Base-by-base conservation (phyloP, 225 moss, liverwort and hornwort species). In the Marchantia polymorpha region DNA sequence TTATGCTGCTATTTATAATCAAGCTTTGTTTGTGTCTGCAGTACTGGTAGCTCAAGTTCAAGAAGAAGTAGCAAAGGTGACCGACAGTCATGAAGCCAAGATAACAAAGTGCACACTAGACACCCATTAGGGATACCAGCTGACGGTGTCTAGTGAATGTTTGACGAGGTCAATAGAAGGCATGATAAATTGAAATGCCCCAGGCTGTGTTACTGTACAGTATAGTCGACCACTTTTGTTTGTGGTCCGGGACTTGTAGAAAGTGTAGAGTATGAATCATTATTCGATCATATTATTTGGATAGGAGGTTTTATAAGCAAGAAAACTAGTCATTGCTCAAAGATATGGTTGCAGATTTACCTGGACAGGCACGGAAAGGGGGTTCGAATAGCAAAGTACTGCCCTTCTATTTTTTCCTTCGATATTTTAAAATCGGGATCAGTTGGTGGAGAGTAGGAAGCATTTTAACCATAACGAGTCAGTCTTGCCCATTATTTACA, bases 221-320 rank as follows among this genome's bases (percentile, higher is more conserved):
- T 84, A 82, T 70, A 72, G 79, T 77, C 72, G 85, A 84, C 84
- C 84, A 86, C 84, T 58, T 67, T 69, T 64, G 64, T 47, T 39
- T 73, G 86, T 84, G 89, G 84, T 86, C 89, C 84, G 86, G 86
- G 77, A 86, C 82, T 79, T 84, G 81, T 89, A 89, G 84, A 84
- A 84, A 84, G 50, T 88, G 86, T 88, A 88, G 79, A 88, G 82
- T 80, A 73, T 51, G 87, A 84, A 79, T 80, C 77, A 80, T 82
- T 80, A 80, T 84, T 82, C 70, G 76, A 79, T 64, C 83, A 78
- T 82, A 66, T 78, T 69, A 74, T 47, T 75, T 73, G 76, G 58
- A 54, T 66, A 80, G 72, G 29, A 68, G 51, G 64, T 80, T 68
- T 26, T n/a, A 60, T 48, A 71, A 71, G 61, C 49, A 81, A 78